phyloP scores from a whole-genome alignment of 768 basidiomycete genomes.

The Tricholoma bakamatsutake region DNA sequence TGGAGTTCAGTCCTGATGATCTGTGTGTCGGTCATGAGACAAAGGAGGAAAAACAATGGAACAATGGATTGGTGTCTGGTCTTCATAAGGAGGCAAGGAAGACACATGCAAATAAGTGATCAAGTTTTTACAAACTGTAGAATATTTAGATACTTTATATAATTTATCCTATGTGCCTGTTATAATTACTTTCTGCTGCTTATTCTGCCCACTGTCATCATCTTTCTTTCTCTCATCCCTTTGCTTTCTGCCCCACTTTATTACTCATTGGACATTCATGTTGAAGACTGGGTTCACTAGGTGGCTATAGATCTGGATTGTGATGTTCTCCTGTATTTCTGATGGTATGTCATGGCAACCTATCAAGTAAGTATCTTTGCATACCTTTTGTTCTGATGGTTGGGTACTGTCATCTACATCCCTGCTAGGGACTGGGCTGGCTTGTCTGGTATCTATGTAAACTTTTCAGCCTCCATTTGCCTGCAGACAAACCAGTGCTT shows the following conservation, averaged over 20 bases:
- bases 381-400: neutral
- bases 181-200: neutral
- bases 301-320: neutral
- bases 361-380: conserved; percentile 1
- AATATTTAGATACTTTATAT: neutral
- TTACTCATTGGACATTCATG: neutral
- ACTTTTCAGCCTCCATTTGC: neutral
- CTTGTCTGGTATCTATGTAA: neutral
- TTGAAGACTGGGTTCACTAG: neutral
- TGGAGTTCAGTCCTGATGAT: neutral
- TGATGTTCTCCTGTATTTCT: neutral
- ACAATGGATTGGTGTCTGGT: neutral
- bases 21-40: neutral
- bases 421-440: neutral
- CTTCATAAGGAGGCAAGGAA: neutral
- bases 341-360: neutral
- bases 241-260: neutral
- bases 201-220: neutral
- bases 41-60: neutral
- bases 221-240: neutral
- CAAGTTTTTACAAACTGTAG: neutral
- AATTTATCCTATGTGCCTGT: neutral
- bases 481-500: neutral
- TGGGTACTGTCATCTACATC: neutral
- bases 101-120: neutral